Evolutionary conservation across 208 protist genomes (phyloP).

Genomic region (Acanthamoeba lenticulata): DNA sequence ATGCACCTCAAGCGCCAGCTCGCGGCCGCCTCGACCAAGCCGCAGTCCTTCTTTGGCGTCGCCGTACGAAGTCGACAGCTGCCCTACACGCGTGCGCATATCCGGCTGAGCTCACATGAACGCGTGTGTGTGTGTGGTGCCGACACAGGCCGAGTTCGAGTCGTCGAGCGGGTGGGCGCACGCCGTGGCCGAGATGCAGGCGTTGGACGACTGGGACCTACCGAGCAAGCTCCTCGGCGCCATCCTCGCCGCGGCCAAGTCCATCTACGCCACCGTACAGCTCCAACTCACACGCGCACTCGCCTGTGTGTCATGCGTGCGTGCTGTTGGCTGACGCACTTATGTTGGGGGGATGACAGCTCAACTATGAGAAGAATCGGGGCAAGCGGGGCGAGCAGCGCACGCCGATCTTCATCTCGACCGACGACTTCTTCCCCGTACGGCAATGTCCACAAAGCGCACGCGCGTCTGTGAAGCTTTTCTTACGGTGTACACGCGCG

Average conservation of each 20-base stretch:
- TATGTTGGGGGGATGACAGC: neutral
- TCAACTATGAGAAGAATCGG: constrained; percentile 44
- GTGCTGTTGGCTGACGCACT: neutral
- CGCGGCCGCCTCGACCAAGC: neutral
- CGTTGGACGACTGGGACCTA: neutral
- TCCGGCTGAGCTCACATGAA: too few species aligned
- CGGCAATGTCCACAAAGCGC: neutral
- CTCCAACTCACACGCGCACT: neutral
- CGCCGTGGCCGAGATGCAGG: neutral
- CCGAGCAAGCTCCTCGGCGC: neutral
- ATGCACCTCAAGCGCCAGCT: neutral
- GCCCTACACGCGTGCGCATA: neutral
- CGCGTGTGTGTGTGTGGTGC: neutral
- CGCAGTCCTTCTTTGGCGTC: neutral
- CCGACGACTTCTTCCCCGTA: constrained; percentile 63
- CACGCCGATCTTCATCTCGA: neutral
- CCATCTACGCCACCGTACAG: constrained; percentile 44
- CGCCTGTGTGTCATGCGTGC: neutral
- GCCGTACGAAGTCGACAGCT: neutral
- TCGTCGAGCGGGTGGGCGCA: neutral
- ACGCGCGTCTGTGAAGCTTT: neutral
- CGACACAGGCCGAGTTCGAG: neutral
- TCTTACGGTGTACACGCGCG: neutral
- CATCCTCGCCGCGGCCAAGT: constrained; percentile 29
- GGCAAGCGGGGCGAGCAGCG: neutral